Evolutionary conservation across 108 stramenopile genomes (phyloP).

Genomic region (Parmales sp.): DNA sequence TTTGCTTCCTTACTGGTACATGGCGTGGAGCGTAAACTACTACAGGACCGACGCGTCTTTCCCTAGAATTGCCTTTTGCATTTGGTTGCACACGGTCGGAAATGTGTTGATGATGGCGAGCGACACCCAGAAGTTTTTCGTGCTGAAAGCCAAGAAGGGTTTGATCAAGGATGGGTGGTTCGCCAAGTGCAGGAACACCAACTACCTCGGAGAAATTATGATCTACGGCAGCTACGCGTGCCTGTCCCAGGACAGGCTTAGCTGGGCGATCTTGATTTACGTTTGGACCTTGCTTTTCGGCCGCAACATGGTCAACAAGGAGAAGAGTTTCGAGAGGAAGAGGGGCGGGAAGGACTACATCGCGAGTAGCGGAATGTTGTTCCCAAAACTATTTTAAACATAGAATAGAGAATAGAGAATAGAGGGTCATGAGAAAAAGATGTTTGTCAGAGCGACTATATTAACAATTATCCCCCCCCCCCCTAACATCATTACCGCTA

Average conservation of each 20-base stretch:
- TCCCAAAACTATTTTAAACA: not conserved
- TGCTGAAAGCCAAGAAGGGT: not conserved
- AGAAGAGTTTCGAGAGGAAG: not conserved
- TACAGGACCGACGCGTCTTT: not conserved
- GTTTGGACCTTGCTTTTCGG: constrained; percentile 1
- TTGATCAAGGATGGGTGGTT: not conserved
- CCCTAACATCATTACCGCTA: too few relatives aligned
- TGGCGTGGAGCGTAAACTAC: not conserved
- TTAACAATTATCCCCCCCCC: too few relatives aligned
- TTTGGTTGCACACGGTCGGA: not conserved
- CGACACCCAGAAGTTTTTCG: not conserved
- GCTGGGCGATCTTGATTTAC: not conserved
- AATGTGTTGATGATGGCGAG: not conserved
- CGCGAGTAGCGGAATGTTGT: not conserved
- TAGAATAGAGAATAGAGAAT: too few relatives aligned
- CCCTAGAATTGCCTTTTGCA: not conserved
- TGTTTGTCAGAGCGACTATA: too few relatives aligned
- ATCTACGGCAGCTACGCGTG: constrained; percentile 7
- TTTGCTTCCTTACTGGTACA: not conserved
- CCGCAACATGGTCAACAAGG: not conserved
- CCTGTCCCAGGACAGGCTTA: not conserved
- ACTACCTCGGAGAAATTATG: constrained; percentile 8
- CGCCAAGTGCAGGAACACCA: constrained; percentile 2
- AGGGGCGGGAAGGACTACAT: not conserved
- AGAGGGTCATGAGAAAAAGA: too few relatives aligned